Base-by-base conservation (phyloP, 2,329 filamentous ascomycete species). In the Talaromyces islandicus region DNA sequence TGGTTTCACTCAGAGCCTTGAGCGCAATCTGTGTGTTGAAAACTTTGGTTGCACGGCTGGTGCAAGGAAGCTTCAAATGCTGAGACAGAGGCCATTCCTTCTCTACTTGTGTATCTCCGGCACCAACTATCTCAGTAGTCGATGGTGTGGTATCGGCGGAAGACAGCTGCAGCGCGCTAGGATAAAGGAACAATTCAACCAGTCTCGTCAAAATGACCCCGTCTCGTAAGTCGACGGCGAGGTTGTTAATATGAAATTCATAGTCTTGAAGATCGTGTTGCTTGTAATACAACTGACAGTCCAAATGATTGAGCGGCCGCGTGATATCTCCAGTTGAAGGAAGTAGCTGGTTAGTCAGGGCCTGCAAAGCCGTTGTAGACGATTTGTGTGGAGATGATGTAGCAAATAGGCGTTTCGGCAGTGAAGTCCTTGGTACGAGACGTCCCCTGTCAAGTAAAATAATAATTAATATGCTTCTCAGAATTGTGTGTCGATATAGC, bases 211-310 rank as follows among this genome's bases (percentile, higher is more conserved):
- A 70, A 51, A 82, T 73, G 9, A 88, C 77, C 1, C 86, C 85
- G 67, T 88, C 83, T 35, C 85, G 80, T 24, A 88, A 74, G 65
- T 88, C 85, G 9, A 85, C 78, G 0, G 85, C 85, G 25, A 88
- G 75, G 64, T 88, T 88, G 9, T 77, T 73, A 58, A 88, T 80
- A 43, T 73, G 72, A 67, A 85, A 88, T 0, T 77, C 73, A 63
- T 83, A 84, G 69, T 88, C 85, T 62, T 85, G 78, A 6, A 87
- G 75, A 2, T 80, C 78, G 61, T 82, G 78, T 66, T 88, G 85
- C 7, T 77, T 71, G 66, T 84, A 80, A 3, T 69, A 68, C 24
- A 87, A 71, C n/a, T 77, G 77, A 69, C 85, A 88, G 60, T 80
- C 80, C 24, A 87, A 71, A 66, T 86, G 83, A 25, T 76, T 76